These are phyloP conservation scores for Aspergillus steynii DNA, from an alignment of 495 filamentous ascomycete species.

Conservation along the genomic window DNA sequence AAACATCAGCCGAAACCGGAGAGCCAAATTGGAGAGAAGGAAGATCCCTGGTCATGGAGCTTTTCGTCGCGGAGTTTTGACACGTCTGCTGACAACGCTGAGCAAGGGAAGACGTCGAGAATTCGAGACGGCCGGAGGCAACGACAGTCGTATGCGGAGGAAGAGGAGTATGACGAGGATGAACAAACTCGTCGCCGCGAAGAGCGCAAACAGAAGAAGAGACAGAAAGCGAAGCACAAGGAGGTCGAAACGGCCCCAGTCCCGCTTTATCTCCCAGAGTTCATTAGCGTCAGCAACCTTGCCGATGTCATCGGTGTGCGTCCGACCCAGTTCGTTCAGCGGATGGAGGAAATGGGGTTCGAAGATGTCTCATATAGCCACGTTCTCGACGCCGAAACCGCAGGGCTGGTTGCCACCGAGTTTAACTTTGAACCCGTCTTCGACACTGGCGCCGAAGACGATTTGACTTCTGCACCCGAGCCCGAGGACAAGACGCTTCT, in stretches of 20 bases:
- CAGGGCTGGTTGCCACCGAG: conserved; percentile 86
- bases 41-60: conserved; percentile 39
- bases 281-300: conserved; percentile 83
- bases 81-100: conserved; percentile 14
- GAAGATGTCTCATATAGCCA: conserved; percentile 76
- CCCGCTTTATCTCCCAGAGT: conserved; percentile 81
- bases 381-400: conserved; percentile 85
- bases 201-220: conserved; percentile 49
- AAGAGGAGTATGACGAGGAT: conserved; percentile 42
- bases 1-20: conserved; percentile 6
- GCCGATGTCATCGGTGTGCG: conserved; percentile 75
- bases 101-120: conserved; percentile 23
- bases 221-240: conserved; percentile 42
- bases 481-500: conserved; percentile 69
- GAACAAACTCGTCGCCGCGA: conserved; percentile 31
- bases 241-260: conserved; percentile 43
- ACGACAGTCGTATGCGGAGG: conserved; percentile 18
- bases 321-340: conserved; percentile 67
- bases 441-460: conserved; percentile 63
- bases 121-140: conserved; percentile 29
- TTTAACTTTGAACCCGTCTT: conserved; percentile 90
- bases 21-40: conserved; percentile 9
- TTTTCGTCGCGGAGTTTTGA: conserved; percentile 31
- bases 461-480: conserved; percentile 69
- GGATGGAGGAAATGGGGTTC: conserved; percentile 76